phyloP scores from a whole-genome alignment of 2,329 filamentous ascomycete genomes.

The Aureobasidium mangrovei region DNA sequence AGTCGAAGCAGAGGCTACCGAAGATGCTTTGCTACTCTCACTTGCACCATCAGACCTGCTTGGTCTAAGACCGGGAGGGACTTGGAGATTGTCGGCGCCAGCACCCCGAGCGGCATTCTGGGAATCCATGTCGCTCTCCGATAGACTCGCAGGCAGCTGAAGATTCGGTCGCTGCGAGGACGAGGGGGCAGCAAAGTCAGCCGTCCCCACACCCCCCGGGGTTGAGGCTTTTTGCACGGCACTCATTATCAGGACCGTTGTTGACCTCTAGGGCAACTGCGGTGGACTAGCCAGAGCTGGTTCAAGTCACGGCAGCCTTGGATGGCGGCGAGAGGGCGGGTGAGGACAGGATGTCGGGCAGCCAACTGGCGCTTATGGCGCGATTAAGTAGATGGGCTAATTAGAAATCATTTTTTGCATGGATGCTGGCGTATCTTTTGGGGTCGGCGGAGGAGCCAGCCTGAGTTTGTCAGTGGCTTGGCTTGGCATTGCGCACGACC shows the following conservation, averaged over 20 bases:
- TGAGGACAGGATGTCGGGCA: background rate
- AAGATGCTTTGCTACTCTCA: background rate
- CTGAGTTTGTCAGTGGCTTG: conserved; percentile 11
- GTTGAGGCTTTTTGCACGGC: background rate
- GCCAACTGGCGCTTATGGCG: conserved; percentile 8
- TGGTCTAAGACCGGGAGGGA: background rate
- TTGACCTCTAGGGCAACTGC: conserved; percentile 2
- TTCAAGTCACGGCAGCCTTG: background rate
- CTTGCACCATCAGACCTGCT: background rate
- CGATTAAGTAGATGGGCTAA: conserved; percentile 8
- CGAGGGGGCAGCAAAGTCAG: background rate
- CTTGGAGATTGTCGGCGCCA: background rate
- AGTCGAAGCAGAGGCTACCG: conserved; percentile 3
- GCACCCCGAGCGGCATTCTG: background rate
- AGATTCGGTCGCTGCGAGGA: background rate
- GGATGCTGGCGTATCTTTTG: conserved; percentile 10
- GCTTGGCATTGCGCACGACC: conserved; percentile 2
- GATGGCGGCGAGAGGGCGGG: background rate
- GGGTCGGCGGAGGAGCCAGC: conserved; percentile 10
- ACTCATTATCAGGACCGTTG: background rate
- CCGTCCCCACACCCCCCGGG: background rate
- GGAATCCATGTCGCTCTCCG: conserved; percentile 2
- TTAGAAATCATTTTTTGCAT: conserved; percentile 13
- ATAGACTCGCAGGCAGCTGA: background rate
- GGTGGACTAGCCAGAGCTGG: background rate